Evolutionary conservation across 257 asterid genomes (phyloP).

Genomic region (Solanum clarkiae): DNA sequence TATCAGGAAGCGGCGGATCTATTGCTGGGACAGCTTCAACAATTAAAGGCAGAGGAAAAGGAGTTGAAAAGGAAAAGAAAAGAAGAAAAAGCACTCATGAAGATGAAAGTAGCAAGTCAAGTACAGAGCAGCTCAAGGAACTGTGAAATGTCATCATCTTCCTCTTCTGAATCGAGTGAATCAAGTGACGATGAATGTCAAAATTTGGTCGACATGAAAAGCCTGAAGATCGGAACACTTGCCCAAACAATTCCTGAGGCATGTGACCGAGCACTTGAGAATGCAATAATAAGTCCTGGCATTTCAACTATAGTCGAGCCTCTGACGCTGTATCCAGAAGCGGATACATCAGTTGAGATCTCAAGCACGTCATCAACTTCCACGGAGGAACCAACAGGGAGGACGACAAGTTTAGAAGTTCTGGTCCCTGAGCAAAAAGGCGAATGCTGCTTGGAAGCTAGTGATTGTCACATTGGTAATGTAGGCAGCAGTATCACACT

Average conservation of each 20-base stretch:
- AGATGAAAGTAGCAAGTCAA: conserved; percentile 4
- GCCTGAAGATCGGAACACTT: conserved; percentile 1
- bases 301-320: neutral
- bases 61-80: conserved; percentile 29
- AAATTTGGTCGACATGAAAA: conserved; percentile 26
- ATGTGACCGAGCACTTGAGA: conserved; percentile 6
- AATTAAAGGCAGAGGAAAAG: conserved; percentile 31
- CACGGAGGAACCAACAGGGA: neutral
- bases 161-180: conserved; percentile 64
- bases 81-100: conserved; percentile 27
- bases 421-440: neutral
- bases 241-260: neutral
- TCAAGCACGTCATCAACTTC: neutral
- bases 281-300: neutral
- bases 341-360: neutral
- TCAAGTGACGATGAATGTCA: conserved; percentile 77
- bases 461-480: neutral
- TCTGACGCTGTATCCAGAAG: neutral
- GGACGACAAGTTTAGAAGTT: neutral
- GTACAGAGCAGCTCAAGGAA: neutral
- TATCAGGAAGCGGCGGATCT: conserved; percentile 50
- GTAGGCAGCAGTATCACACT: neutral
- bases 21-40: conserved; percentile 42
- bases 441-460: neutral
- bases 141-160: conserved; percentile 17